Conservation (phyloP, 1,284 basidiomycete species). For the Leccinum subrobustum region DNA sequence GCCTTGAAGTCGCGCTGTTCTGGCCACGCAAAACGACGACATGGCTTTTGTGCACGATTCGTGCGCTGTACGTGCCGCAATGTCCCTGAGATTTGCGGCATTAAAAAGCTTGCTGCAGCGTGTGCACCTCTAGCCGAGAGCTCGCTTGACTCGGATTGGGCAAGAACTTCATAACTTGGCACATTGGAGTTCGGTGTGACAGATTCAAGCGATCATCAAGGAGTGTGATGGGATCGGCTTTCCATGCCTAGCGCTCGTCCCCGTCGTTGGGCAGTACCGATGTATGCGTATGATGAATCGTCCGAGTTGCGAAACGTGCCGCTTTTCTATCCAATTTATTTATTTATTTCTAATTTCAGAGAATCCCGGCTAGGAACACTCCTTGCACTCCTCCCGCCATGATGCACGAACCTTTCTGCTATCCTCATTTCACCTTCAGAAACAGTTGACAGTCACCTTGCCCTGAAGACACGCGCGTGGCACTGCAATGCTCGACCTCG, state of each 20-base stretch:
- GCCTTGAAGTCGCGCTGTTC: conserved; percentile 3
- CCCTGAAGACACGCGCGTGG: conserved; percentile 1
- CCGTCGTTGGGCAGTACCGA: neutral
- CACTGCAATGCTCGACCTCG: neutral
- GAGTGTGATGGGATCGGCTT: neutral
- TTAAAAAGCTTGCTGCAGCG: neutral
- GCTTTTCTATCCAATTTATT: conserved; percentile 26
- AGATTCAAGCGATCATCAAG: neutral
- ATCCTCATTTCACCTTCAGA: conserved; percentile 9
- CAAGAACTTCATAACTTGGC: neutral
- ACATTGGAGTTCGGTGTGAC: neutral
- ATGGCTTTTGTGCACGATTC: neutral
- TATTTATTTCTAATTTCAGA: conserved; percentile 33
- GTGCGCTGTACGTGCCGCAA: neutral
- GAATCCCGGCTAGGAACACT: conserved; percentile 33
- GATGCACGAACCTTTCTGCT: conserved; percentile 12
- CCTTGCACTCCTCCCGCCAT: conserved; percentile 32
- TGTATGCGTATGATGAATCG: neutral
- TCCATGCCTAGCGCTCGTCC: neutral
- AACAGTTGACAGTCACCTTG: conserved; percentile 1
- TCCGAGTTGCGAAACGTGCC: conserved; percentile 12
- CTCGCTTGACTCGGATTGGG: neutral
- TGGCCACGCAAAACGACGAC: neutral
- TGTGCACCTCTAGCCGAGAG: conserved; percentile 1
- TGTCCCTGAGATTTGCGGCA: neutral